phyloP scores from a whole-genome alignment of 768 basidiomycete genomes.

The Suillus cothurnatus region DNA sequence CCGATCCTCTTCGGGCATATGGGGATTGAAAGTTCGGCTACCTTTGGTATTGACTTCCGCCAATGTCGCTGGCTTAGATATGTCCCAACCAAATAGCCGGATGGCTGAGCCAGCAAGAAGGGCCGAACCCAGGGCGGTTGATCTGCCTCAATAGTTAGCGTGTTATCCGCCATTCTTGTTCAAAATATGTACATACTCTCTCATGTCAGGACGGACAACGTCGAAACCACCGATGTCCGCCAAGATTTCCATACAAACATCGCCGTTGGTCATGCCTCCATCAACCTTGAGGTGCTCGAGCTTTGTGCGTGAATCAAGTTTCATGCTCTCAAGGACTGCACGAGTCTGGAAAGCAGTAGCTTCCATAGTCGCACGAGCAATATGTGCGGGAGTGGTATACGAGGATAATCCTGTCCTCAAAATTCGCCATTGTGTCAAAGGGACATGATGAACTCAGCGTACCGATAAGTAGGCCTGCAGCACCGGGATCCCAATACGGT shows the following conservation, averaged over 20 bases:
- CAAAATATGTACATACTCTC: conserved; percentile 65
- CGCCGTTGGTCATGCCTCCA: conserved; percentile 97
- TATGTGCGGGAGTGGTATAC: conserved; percentile 90
- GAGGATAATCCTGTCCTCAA: conserved; percentile 63
- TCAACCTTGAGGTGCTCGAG: conserved; percentile 92
- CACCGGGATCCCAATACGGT: conserved; percentile 96
- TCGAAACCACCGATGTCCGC: conserved; percentile 92
- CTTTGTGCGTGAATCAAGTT: conserved; percentile 79
- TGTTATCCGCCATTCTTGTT: background rate
- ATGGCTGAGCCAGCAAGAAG: conserved; percentile 91
- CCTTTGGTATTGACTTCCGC: conserved; percentile 86
- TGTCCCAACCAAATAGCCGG: conserved; percentile 89
- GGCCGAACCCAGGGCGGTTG: conserved; percentile 94
- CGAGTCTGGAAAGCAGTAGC: conserved; percentile 96
- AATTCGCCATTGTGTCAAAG: background rate
- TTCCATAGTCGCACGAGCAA: conserved; percentile 93
- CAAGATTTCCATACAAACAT: conserved; percentile 82
- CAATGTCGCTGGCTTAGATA: conserved; percentile 81
- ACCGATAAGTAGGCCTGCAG: conserved; percentile 86
- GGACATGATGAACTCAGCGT: conserved; percentile 12
- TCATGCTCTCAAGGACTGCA: conserved; percentile 95
- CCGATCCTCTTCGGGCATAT: conserved; percentile 52
- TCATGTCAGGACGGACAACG: conserved; percentile 92
- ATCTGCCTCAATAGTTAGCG: conserved; percentile 47
- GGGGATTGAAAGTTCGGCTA: conserved; percentile 67